phyloP scores from a whole-genome alignment of 2,329 filamentous ascomycete species.

The Cladorrhinum sp. region DNA sequence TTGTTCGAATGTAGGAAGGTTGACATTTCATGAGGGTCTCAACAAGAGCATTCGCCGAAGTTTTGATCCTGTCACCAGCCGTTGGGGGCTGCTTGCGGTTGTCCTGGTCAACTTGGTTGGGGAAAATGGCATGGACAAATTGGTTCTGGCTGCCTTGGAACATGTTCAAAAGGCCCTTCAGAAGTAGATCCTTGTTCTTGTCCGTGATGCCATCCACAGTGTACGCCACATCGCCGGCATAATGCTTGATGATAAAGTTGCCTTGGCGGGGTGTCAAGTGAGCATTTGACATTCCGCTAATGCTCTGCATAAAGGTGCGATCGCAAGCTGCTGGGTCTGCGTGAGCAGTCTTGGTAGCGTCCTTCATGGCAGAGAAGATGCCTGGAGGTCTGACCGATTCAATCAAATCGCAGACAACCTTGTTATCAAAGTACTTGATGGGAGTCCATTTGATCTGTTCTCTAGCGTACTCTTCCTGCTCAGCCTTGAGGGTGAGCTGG shows the following conservation, averaged over 20 bases:
- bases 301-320: conserved; percentile 88
- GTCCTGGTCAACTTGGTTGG: conserved; percentile 89
- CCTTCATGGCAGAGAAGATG: conserved; percentile 93
- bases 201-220: conserved; percentile 96
- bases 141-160: conserved; percentile 78
- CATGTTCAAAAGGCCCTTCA: conserved; percentile 89
- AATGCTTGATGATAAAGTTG: conserved; percentile 98
- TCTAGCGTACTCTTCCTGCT: conserved; percentile 94
- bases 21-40: conserved; percentile 95
- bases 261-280: conserved; percentile 91
- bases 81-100: conserved; percentile 92
- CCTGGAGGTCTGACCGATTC: conserved; percentile 87
- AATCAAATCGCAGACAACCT: conserved; percentile 95
- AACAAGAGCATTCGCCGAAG: conserved; percentile 91
- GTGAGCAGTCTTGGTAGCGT: conserved; percentile 97
- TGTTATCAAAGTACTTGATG: conserved; percentile 99
- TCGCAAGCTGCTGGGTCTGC: conserved; percentile 93
- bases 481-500: conserved; percentile 90
- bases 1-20: conserved; percentile 96
- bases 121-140: conserved; percentile 88
- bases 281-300: conserved; percentile 86
- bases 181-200: conserved; percentile 97
- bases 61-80: conserved; percentile 92
- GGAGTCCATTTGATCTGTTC: conserved; percentile 99
- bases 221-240: conserved; percentile 94